Conservation (phyloP, 2,329 filamentous ascomycete species). For the Bipolaris oryzae region DNA sequence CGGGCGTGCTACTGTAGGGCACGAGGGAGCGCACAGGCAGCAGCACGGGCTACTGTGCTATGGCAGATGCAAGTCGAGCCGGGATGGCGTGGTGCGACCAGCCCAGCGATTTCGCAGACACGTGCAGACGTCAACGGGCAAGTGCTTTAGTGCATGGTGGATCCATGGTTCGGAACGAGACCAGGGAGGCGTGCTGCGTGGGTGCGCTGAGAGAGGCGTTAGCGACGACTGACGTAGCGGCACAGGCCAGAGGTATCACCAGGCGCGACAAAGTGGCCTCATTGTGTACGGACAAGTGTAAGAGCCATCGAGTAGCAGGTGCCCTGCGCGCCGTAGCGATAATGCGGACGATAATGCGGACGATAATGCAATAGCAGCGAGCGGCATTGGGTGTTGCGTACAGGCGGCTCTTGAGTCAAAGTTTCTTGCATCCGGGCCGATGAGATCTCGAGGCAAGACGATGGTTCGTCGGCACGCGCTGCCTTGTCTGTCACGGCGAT, state of each 20-base stretch:
- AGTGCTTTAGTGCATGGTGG: slow-evolving; percentile 1
- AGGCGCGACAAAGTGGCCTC: neutral
- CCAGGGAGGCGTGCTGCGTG: neutral
- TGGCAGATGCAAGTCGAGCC: slow-evolving; percentile 8
- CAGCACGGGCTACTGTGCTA: slow-evolving; percentile 11
- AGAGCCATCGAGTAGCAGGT: neutral
- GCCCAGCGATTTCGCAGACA: slow-evolving; percentile 9
- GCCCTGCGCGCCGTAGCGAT: neutral
- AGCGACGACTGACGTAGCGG: slow-evolving; percentile 9
- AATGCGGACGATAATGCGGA: neutral
- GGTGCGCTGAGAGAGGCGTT: neutral
- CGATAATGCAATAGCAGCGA: neutral
- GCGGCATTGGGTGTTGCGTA: neutral
- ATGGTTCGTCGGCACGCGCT: slow-evolving; percentile 18
- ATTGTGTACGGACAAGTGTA: neutral
- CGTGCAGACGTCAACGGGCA: slow-evolving; percentile 13
- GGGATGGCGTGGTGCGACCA: slow-evolving; percentile 11
- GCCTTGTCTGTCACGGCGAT: slow-evolving; percentile 8
- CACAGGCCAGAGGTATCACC: slow-evolving; percentile 1
- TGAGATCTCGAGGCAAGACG: slow-evolving; percentile 13
- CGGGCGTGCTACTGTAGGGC: slow-evolving; percentile 26
- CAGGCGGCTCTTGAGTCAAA: slow-evolving; percentile 4
- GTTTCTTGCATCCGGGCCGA: slow-evolving; percentile 15
- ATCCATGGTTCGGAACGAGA: slow-evolving; percentile 1
- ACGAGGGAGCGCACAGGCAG: slow-evolving; percentile 11